Percentiles rank a stretch among this genome's conserved stretches.
Evolutionary conservation across 2,329 filamentous ascomycete species (phyloP).

Genomic region (Penicillium occitanis): DNA sequence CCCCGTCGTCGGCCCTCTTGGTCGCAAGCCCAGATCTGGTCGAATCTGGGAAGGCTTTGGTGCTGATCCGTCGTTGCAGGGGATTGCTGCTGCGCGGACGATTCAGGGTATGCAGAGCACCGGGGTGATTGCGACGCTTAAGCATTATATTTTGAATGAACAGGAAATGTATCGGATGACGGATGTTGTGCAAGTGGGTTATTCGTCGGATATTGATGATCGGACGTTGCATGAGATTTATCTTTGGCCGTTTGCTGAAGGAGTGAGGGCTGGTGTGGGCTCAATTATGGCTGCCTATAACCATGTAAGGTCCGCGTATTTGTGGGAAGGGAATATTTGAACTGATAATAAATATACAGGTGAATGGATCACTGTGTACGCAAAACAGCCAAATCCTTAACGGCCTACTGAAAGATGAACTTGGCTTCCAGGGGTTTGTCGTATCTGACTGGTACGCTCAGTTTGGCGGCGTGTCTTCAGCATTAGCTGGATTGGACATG

Average conservation of each 20-base stretch:
- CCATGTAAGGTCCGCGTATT: constrained; percentile 27
- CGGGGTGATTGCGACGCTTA: constrained; percentile 58
- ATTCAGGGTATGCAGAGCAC: constrained; percentile 58
- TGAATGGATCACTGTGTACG: constrained; percentile 64
- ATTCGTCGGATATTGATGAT: constrained; percentile 54
- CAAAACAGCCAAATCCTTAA: constrained; percentile 70
- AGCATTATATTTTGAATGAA: constrained; percentile 57
- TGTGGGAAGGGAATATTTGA: too few relatives aligned
- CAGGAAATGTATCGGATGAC: constrained; percentile 52
- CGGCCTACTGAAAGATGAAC: constrained; percentile 69
- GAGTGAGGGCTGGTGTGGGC: constrained; percentile 49
- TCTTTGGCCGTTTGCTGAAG: constrained; percentile 54
- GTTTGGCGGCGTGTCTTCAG: constrained; percentile 59
- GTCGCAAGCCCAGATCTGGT: constrained; percentile 69
- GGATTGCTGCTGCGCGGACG: constrained; percentile 51
- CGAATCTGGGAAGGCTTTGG: constrained; percentile 77
- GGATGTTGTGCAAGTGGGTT: constrained; percentile 40
- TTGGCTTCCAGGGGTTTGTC: constrained; percentile 70
- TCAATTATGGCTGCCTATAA: constrained; percentile 48
- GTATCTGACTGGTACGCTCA: constrained; percentile 71
- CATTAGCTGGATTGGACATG: constrained; percentile 66
- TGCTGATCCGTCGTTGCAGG: constrained; percentile 65
- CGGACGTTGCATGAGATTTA: constrained; percentile 49
- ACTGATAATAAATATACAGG: too few relatives aligned
- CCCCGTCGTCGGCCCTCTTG: constrained; percentile 68